Conservation (phyloP, 2,329 filamentous ascomycete genomes). For the Cryphonectria naterciae region DNA sequence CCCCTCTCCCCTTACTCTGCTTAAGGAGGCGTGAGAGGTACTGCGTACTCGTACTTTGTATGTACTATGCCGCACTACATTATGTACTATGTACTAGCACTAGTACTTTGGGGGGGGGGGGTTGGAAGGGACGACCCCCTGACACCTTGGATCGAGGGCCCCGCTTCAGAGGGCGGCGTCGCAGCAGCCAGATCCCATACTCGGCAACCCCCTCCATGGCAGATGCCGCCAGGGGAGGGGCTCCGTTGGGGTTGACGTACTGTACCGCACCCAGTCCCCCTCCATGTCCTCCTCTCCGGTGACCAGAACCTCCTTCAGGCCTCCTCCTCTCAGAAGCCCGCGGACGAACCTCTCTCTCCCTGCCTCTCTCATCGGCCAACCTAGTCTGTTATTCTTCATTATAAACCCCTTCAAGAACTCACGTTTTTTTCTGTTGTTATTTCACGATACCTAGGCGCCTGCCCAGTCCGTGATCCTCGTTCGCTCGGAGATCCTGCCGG, state of each 20-base stretch:
- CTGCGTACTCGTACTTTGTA: neutral
- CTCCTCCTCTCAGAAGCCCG: neutral
- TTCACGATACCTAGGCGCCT: conserved; percentile 21
- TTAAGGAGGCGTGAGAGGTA: neutral
- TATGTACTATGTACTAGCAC: neutral
- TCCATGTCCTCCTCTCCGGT: neutral
- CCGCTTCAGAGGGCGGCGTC: neutral
- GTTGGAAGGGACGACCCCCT: neutral
- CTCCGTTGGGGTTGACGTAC: conserved; percentile 15
- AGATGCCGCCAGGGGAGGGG: conserved; percentile 14
- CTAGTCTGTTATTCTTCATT: conserved; percentile 21
- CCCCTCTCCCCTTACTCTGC: neutral
- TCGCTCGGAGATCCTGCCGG: conserved; percentile 19
- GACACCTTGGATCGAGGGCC: neutral
- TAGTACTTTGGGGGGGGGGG: neutral
- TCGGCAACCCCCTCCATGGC: conserved; percentile 9
- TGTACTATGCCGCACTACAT: neutral
- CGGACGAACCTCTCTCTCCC: neutral
- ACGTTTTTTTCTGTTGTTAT: conserved; percentile 14
- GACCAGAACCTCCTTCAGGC: neutral
- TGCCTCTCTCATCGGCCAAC: conserved; percentile 11
- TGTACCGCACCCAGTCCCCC: neutral
- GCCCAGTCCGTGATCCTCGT: conserved; percentile 14
- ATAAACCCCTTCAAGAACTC: conserved; percentile 17
- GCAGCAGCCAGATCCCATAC: conserved; percentile 6